A percentile compares a stretch with the other conserved stretches of the same genome.
phyloP scores from a whole-genome alignment of 1,284 basidiomycete genomes.

The Cystobasidiaceae sp. region DNA sequence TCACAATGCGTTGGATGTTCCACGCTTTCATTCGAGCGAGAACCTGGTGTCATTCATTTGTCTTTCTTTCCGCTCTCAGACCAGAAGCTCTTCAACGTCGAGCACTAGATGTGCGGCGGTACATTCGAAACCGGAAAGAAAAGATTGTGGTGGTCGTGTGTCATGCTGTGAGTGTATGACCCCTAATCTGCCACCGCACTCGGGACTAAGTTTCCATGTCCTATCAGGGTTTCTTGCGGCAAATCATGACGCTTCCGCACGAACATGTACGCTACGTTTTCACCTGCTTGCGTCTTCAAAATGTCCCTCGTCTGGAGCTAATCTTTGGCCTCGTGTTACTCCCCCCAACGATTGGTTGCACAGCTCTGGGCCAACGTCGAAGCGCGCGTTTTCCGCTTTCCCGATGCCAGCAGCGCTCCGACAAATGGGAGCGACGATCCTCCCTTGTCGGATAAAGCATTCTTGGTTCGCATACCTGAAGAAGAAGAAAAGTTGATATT shows the following conservation, averaged over 20 bases:
- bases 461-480: constrained; percentile 7
- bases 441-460: not conserved
- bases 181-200: too few relatives aligned
- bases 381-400: constrained; percentile 17
- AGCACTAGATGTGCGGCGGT: constrained; percentile 20
- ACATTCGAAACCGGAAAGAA: constrained; percentile 14
- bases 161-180: constrained; percentile 24
- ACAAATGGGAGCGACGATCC: not conserved
- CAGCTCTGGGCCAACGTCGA: constrained; percentile 25
- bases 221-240: constrained; percentile 20
- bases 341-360: too few relatives aligned
- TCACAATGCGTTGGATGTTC: too few relatives aligned
- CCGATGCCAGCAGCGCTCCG: not conserved
- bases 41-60: not conserved
- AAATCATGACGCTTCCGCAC: constrained; percentile 14
- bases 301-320: too few relatives aligned
- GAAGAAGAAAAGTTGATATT: constrained; percentile 16
- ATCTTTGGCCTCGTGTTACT: too few relatives aligned
- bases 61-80: not conserved
- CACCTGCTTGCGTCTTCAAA: not conserved
- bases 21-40: not conserved
- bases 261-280: constrained; percentile 2
- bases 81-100: constrained; percentile 4
- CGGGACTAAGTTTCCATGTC: too few relatives aligned
- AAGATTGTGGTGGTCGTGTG: constrained; percentile 10